These are phyloP conservation scores for Pleurotus platypus DNA, from an alignment of 768 basidiomycete species.

Conservation along the genomic window DNA sequence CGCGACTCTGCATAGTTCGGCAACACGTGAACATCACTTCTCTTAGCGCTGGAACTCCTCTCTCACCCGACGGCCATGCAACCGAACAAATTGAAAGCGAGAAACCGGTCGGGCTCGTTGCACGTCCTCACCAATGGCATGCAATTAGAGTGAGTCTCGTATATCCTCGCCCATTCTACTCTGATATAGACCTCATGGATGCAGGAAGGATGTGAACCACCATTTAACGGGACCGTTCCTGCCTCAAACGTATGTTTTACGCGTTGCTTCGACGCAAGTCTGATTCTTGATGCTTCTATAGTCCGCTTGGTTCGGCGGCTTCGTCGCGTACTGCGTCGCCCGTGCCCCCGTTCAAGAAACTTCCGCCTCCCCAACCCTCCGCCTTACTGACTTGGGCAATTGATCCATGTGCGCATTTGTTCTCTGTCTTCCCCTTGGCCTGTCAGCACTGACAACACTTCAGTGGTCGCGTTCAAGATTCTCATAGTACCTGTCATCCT, in stretches of 20 bases:
- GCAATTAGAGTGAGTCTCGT: conserved; percentile 20
- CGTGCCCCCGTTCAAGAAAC: conserved; percentile 3
- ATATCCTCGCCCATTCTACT: background rate
- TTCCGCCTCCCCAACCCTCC: conserved; percentile 18
- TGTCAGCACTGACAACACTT: background rate
- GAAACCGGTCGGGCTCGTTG: conserved; percentile 12
- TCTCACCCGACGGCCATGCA: background rate
- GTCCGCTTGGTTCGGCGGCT: conserved; percentile 35
- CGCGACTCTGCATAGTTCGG: background rate
- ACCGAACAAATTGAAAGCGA: background rate
- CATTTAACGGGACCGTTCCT: conserved; percentile 62
- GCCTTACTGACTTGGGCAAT: conserved; percentile 69
- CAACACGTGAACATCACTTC: background rate
- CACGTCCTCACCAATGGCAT: conserved; percentile 20
- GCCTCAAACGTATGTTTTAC: conserved; percentile 52
- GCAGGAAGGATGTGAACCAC: conserved; percentile 52
- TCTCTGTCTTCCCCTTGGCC: background rate
- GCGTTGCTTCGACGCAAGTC: background rate
- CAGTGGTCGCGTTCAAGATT: conserved; percentile 66
- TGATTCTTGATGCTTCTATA: conserved; percentile 17
- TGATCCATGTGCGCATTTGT: conserved; percentile 53
- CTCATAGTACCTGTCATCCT: conserved; percentile 58
- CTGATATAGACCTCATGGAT: conserved; percentile 5
- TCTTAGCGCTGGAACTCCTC: background rate
- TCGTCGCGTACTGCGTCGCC: conserved; percentile 35